These are phyloP conservation scores for Russula dissimulans DNA, from an alignment of 768 basidiomycete genomes.

Conservation along the genomic window DNA sequence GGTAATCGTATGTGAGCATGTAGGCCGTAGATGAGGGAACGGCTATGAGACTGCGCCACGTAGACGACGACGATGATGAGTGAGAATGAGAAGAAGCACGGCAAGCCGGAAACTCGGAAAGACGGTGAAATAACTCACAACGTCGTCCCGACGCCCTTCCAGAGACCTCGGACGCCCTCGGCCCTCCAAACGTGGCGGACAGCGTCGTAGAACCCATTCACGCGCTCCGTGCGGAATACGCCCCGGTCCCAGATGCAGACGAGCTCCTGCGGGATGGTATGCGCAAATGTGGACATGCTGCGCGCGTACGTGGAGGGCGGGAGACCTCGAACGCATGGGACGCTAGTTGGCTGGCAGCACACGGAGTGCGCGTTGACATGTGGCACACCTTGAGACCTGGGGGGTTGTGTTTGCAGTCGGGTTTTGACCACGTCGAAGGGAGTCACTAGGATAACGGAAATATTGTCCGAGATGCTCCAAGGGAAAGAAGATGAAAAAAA, in stretches of 20 bases:
- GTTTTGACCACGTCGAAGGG: constrained; percentile 99
- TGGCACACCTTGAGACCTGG: constrained; percentile 32
- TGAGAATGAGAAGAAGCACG: no score
- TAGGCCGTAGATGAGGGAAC: constrained; percentile 90
- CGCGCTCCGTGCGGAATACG: constrained; percentile 57
- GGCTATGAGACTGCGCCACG: constrained; percentile 60
- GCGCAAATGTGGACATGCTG: constrained; percentile 64
- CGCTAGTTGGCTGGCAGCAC: constrained; percentile 58
- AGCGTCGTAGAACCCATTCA: constrained; percentile 82
- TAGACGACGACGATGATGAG: neutral
- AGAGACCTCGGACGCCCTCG: constrained; percentile 79
- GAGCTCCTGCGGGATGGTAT: constrained; percentile 50
- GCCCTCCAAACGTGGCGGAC: constrained; percentile 68
- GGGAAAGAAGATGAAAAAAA: neutral
- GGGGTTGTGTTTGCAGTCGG: constrained; percentile 87
- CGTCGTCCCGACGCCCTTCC: constrained; percentile 92
- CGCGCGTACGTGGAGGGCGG: constrained; percentile 50
- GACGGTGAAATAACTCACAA: constrained; percentile 43
- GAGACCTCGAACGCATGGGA: constrained; percentile 19
- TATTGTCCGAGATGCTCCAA: neutral
- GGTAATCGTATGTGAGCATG: constrained; percentile 92
- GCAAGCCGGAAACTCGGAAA: no score
- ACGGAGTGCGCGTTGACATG: constrained; percentile 44
- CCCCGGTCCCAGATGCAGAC: constrained; percentile 78
- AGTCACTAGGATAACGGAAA: constrained; percentile 58